Conservation (phyloP, 2,329 filamentous ascomycete genomes). For the Aspergillus chevalieri region DNA sequence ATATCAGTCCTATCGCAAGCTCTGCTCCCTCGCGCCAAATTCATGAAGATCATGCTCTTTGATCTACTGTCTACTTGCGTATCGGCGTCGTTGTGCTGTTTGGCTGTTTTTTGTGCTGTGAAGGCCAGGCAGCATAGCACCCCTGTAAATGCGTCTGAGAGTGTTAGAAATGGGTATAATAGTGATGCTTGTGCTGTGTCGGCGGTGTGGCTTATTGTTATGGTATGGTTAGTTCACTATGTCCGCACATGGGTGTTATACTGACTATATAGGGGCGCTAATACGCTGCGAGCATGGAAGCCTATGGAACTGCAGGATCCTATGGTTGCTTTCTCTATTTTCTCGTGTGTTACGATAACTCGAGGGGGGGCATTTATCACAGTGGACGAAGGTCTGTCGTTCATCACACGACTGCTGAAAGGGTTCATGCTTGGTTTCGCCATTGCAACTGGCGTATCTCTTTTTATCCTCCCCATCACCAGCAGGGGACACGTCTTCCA, state of each 20-base stretch:
- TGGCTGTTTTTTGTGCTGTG: constrained; percentile 61
- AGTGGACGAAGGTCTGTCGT: constrained; percentile 19
- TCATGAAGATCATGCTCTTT: constrained; percentile 61
- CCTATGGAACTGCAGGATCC: constrained; percentile 59
- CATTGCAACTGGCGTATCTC: constrained; percentile 55
- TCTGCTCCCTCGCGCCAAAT: constrained; percentile 65
- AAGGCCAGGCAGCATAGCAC: constrained; percentile 56
- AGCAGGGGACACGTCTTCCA: constrained; percentile 59
- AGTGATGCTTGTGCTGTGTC: constrained; percentile 63
- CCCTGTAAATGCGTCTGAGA: constrained; percentile 27
- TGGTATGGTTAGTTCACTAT: constrained; percentile 50
- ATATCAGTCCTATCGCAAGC: constrained; percentile 58
- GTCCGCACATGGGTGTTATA: background rate
- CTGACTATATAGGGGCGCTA: constrained; percentile 41
- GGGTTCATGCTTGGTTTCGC: constrained; percentile 62
- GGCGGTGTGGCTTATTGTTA: constrained; percentile 62
- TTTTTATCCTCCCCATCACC: constrained; percentile 61
- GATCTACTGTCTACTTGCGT: constrained; percentile 53
- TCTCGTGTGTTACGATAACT: constrained; percentile 56
- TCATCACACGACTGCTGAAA: constrained; percentile 48
- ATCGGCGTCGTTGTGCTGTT: constrained; percentile 53
- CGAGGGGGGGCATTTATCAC: constrained; percentile 48
- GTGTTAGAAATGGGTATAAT: constrained; percentile 48
- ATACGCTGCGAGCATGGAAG: constrained; percentile 57
- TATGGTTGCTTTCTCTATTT: constrained; percentile 62